A percentile compares a stretch with the other conserved stretches of the same genome.
Conservation (phyloP, 192 early-diverging fungal genomes). For the Backusella tarrabulga region DNA sequence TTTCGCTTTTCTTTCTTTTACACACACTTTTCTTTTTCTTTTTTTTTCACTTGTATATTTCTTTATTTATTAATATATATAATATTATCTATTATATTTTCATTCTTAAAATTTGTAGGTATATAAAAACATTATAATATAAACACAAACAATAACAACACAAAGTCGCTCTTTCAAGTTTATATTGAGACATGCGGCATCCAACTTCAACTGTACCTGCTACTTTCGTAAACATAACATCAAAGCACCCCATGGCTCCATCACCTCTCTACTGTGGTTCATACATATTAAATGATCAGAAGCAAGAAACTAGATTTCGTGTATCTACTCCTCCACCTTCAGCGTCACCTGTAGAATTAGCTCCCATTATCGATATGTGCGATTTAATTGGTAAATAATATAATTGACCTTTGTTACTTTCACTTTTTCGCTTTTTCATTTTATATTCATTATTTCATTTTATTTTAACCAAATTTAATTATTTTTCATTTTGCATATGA, state of each 20-base stretch:
- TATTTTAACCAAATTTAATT: background rate
- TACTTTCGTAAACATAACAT: background rate
- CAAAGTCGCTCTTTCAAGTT: background rate
- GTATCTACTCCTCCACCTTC: constrained; percentile 9
- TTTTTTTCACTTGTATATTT: background rate
- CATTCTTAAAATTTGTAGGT: background rate
- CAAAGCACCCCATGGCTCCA: background rate
- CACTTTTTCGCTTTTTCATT: background rate
- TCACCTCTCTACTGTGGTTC: background rate
- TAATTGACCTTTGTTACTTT: background rate
- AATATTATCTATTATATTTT: background rate
- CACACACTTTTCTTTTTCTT: background rate
- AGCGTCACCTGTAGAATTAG: constrained; percentile 10
- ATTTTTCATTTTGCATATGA: background rate
- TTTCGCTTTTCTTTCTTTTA: constrained; percentile 13
- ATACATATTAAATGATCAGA: background rate
- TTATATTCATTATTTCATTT: background rate
- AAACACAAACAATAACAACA: background rate
- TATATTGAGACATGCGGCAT: constrained; percentile 9
- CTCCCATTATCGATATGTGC: constrained; percentile 10
- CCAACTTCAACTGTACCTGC: constrained; percentile 7
- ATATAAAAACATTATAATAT: background rate
- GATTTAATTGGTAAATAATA: constrained; percentile 4
- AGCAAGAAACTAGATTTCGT: background rate
- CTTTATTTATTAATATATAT: background rate